Conservation (phyloP, 1,139 yeast species). For the Yamadazyma diddensiae region DNA sequence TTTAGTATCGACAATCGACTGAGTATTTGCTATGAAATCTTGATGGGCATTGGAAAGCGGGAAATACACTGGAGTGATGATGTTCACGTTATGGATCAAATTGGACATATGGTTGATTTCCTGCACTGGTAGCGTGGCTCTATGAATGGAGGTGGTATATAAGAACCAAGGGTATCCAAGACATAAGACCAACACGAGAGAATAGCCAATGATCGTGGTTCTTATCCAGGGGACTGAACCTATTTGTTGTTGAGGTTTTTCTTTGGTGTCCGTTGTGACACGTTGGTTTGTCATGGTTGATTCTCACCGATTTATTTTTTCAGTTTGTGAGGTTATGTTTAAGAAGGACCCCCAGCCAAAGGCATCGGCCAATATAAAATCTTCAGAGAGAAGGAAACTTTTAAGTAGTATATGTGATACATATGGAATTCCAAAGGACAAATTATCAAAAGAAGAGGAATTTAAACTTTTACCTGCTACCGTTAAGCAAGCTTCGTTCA, state of each 20-base stretch:
- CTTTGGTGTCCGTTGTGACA: too few relatives aligned
- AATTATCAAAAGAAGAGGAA: slow-evolving; percentile 45
- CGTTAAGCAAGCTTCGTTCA: slow-evolving; percentile 65
- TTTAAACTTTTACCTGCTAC: slow-evolving; percentile 54
- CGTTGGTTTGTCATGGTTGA: neutral
- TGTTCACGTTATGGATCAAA: slow-evolving; percentile 32
- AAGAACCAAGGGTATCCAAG: slow-evolving; percentile 74
- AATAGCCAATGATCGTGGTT: slow-evolving; percentile 8
- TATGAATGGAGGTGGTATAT: slow-evolving; percentile 64
- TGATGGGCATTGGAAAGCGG: slow-evolving; percentile 36
- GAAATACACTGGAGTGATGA: slow-evolving; percentile 58
- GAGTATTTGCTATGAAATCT: slow-evolving; percentile 26
- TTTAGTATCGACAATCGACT: slow-evolving; percentile 26
- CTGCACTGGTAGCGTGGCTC: slow-evolving; percentile 68
- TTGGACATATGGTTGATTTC: slow-evolving; percentile 44
- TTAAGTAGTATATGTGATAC: slow-evolving; percentile 44
- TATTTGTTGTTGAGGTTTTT: too few relatives aligned
- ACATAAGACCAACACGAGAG: slow-evolving; percentile 34
- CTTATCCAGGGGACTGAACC: slow-evolving; percentile 10
- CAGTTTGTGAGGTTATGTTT: slow-evolving; percentile 49
- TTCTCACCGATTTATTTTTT: too few relatives aligned
- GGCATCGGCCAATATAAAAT: slow-evolving; percentile 74
- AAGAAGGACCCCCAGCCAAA: slow-evolving; percentile 65
- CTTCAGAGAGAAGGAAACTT: slow-evolving; percentile 73
- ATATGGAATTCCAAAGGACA: slow-evolving; percentile 44